phyloP scores from a whole-genome alignment of 1,284 basidiomycete species.

The Cutaneotrichosporon cyanovorans region DNA sequence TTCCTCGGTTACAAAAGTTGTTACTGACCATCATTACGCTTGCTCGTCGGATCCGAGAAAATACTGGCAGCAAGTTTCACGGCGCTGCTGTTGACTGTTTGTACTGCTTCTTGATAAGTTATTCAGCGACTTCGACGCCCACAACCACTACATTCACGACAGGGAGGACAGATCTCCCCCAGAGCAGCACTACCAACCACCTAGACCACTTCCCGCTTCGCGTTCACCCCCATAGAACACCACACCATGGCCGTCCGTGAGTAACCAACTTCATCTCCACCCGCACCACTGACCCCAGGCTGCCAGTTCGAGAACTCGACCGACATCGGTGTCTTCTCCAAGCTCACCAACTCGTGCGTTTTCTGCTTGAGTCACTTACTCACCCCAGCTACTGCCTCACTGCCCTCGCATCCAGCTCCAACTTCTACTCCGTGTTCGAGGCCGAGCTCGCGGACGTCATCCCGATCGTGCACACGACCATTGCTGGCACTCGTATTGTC shows the following conservation, averaged over 20 bases:
- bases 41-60: conserved; percentile 3
- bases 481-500: conserved; percentile 89
- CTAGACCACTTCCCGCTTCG: background rate
- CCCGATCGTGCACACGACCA: conserved; percentile 94
- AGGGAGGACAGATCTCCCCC: background rate
- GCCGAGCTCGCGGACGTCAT: conserved; percentile 87
- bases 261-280: too few relatives aligned
- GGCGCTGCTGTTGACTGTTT: background rate
- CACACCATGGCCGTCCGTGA: conserved; percentile 50
- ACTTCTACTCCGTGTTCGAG: conserved; percentile 98
- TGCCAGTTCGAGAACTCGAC: conserved; percentile 95
- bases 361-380: background rate
- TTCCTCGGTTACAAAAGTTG: too few relatives aligned
- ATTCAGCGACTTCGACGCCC: too few relatives aligned
- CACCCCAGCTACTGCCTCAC: conserved; percentile 70
- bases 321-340: conserved; percentile 90
- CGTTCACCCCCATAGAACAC: background rate
- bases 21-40: too few relatives aligned
- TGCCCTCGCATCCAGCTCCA: conserved; percentile 88
- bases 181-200: background rate
- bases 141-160: too few relatives aligned
- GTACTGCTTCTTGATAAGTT: too few relatives aligned
- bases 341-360: conserved; percentile 72
- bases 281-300: conserved; percentile 49
- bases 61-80: background rate